These are phyloP conservation scores for Colletotrichum navitas DNA, from an alignment of 2,329 filamentous ascomycete genomes.

Conservation along the genomic window DNA sequence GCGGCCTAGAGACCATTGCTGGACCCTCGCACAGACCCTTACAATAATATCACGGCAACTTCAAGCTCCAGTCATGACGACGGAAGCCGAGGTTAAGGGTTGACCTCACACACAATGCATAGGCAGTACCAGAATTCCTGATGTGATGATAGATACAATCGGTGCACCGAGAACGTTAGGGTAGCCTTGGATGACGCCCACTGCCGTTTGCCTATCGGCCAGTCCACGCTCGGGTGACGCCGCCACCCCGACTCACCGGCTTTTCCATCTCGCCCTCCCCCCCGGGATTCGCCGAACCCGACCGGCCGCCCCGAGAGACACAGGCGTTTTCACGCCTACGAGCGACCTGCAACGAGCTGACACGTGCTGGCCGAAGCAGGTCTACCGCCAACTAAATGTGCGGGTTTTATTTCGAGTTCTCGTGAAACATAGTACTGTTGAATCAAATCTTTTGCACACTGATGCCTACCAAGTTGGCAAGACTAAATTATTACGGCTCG, in stretches of 20 bases:
- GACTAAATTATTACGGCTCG: neutral
- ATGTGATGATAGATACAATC: too few species aligned
- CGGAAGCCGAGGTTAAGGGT: neutral
- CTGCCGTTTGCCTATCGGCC: neutral
- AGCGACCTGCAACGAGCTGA: neutral
- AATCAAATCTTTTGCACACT: neutral
- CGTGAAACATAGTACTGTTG: neutral
- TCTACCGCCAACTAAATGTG: neutral
- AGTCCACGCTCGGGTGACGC: neutral
- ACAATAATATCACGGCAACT: neutral
- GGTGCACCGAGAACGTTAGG: neutral
- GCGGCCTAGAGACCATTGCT: neutral
- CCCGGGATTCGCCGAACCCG: constrained; percentile 17
- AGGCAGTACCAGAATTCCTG: neutral
- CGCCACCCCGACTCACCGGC: neutral
- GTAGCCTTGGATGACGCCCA: neutral
- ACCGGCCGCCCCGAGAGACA: neutral
- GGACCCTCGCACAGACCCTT: neutral
- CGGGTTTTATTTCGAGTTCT: neutral
- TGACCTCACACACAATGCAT: neutral
- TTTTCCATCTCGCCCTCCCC: neutral
- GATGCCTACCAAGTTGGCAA: neutral
- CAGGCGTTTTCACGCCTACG: neutral
- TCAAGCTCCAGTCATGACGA: neutral
- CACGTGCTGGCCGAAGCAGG: too few species aligned